phyloP scores from a whole-genome alignment of 768 basidiomycete species.

The Phaeolepiota aurea region DNA sequence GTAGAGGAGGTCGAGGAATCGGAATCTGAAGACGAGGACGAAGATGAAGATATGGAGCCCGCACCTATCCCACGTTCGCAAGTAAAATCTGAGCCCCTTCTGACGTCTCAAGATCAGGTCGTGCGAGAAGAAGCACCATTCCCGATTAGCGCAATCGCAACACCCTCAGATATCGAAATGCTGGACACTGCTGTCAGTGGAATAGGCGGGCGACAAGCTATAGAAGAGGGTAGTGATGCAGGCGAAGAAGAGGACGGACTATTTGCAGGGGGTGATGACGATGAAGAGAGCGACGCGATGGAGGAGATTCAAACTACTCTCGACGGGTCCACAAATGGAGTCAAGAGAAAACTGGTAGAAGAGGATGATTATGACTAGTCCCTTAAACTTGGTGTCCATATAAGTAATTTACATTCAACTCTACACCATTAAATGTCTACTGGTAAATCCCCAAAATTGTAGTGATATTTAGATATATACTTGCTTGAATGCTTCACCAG shows the following conservation, averaged over 20 bases:
- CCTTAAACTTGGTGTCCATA: conserved; percentile 1
- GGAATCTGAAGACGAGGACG: conserved; percentile 55
- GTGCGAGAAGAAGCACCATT: conserved; percentile 41
- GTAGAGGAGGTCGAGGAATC: conserved; percentile 77
- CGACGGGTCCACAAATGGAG: conserved; percentile 45
- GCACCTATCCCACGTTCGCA: conserved; percentile 34
- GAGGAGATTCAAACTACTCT: conserved; percentile 59
- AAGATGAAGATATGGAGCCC: conserved; percentile 67
- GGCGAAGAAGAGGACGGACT: conserved; percentile 72
- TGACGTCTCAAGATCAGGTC: conserved; percentile 23
- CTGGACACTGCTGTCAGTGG: conserved; percentile 33
- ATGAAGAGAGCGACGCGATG: conserved; percentile 76
- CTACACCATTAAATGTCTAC: too few relatives aligned
- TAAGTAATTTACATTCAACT: background rate
- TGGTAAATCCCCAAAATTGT: too few relatives aligned
- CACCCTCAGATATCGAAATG: conserved; percentile 68
- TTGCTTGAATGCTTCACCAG: too few relatives aligned
- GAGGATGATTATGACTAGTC: conserved; percentile 78
- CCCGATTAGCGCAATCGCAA: conserved; percentile 53
- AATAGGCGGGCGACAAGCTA: conserved; percentile 13
- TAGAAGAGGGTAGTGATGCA: conserved; percentile 62
- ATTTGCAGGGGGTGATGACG: conserved; percentile 69
- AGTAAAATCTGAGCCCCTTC: conserved; percentile 15
- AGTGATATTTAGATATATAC: too few relatives aligned
- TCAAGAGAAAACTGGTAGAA: conserved; percentile 75